Evolutionary conservation across 148 eudicot species (phyloP).

Genomic region (Persicaria maculosa): DNA sequence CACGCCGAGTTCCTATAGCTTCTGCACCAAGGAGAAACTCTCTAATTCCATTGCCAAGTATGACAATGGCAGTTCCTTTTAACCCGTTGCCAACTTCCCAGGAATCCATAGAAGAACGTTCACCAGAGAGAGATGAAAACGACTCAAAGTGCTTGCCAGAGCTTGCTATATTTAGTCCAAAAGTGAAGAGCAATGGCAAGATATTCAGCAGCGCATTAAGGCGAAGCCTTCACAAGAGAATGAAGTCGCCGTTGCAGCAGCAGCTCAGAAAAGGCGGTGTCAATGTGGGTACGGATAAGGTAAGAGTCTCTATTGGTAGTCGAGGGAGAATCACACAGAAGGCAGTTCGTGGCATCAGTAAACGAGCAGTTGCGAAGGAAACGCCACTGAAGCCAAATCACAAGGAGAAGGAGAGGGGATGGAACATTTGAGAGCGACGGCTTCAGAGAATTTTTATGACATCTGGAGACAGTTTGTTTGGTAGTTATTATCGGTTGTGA

Average conservation of each 20-base stretch:
- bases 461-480: background rate
- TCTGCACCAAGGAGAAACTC: conserved; percentile 54
- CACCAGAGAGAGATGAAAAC: conserved; percentile 27
- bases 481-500: no score
- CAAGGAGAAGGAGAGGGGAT: conserved; percentile 72
- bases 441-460: background rate
- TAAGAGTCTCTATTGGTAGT: conserved; percentile 72
- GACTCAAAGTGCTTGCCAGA: conserved; percentile 29
- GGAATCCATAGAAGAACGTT: conserved; percentile 17
- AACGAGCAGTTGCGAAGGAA: conserved; percentile 34
- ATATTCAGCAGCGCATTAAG: conserved; percentile 45
- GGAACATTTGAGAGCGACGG: conserved; percentile 47
- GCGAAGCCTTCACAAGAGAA: conserved; percentile 64
- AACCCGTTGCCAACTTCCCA: conserved; percentile 40
- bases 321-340: conserved; percentile 60
- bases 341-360: conserved; percentile 39
- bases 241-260: conserved; percentile 63
- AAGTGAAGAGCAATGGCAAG: conserved; percentile 42
- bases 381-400: conserved; percentile 41
- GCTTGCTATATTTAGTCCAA: conserved; percentile 42
- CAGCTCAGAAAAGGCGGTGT: conserved; percentile 48
- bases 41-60: conserved; percentile 59
- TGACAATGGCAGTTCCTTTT: conserved; percentile 24
- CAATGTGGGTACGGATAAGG: conserved; percentile 66
- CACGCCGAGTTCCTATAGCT: conserved; percentile 29